Evolutionary conservation across 1,284 basidiomycete genomes (phyloP).

Genomic region (Meripilus lineatus): DNA sequence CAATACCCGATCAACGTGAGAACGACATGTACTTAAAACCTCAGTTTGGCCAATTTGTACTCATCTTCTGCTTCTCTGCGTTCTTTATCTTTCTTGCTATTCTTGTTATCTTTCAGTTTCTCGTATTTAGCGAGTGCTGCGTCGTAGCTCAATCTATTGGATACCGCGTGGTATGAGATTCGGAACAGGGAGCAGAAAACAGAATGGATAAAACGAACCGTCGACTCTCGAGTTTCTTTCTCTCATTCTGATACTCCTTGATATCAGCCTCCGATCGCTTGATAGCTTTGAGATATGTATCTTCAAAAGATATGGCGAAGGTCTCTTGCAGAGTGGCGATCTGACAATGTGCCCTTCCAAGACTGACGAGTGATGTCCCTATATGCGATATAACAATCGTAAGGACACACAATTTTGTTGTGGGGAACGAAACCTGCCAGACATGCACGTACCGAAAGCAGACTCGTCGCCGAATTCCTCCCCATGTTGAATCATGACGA

Average conservation of each 20-base stretch:
- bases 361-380: constrained; percentile 66
- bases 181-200: too few relatives aligned
- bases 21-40: constrained; percentile 57
- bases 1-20: background rate
- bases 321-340: constrained; percentile 78
- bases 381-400: constrained; percentile 5
- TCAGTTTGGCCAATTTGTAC: constrained; percentile 56
- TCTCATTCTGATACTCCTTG: constrained; percentile 63
- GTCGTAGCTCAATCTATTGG: constrained; percentile 70
- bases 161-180: constrained; percentile 1
- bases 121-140: constrained; percentile 65
- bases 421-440: constrained; percentile 1
- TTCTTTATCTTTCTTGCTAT: constrained; percentile 62
- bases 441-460: constrained; percentile 49
- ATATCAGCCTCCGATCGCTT: constrained; percentile 60
- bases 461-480: constrained; percentile 76
- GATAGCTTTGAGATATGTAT: constrained; percentile 66
- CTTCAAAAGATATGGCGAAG: constrained; percentile 64
- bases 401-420: too few relatives aligned
- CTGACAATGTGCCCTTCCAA: constrained; percentile 80
- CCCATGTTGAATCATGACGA: constrained; percentile 83
- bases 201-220: constrained; percentile 40
- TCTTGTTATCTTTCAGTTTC: constrained; percentile 62
- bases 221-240: constrained; percentile 79
- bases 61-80: constrained; percentile 72